Conservation (phyloP, 768 basidiomycete genomes). For the Panus rudis region DNA sequence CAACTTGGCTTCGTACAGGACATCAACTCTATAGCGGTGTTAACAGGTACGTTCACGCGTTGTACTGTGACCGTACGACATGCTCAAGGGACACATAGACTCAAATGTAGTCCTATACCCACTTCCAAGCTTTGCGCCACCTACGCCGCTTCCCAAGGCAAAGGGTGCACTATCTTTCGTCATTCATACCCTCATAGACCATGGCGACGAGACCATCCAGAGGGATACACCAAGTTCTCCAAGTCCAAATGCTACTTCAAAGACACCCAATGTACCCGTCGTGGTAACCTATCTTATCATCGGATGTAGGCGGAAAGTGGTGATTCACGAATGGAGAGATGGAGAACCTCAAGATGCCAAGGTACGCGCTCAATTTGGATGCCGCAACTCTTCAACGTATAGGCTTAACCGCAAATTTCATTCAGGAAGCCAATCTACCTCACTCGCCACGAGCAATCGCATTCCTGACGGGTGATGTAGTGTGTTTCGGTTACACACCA, state of each 20-base stretch:
- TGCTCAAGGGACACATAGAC: constrained; percentile 40
- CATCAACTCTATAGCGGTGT: constrained; percentile 75
- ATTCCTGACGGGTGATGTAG: constrained; percentile 55
- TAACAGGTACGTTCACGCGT: constrained; percentile 77
- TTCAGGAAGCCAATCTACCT: constrained; percentile 72
- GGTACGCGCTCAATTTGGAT: constrained; percentile 34
- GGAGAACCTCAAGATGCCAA: constrained; percentile 69
- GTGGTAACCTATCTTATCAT: constrained; percentile 73
- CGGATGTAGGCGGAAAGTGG: constrained; percentile 79
- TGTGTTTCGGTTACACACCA: constrained; percentile 75
- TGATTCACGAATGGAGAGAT: constrained; percentile 83
- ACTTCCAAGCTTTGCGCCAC: constrained; percentile 62
- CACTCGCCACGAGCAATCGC: constrained; percentile 86
- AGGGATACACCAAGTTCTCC: constrained; percentile 12
- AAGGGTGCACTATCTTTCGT: constrained; percentile 83
- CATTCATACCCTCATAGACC: constrained; percentile 54
- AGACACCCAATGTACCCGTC: constrained; percentile 48
- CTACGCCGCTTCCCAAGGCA: constrained; percentile 67
- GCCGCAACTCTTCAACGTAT: neutral
- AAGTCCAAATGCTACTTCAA: constrained; percentile 12
- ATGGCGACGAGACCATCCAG: constrained; percentile 29
- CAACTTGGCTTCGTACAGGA: constrained; percentile 83
- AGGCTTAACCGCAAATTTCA: neutral
- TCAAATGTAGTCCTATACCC: constrained; percentile 67
- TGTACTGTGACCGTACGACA: neutral